These are phyloP conservation scores for Paramecium bursaria DNA, from an alignment of 73 alveolate species.

Conservation along the genomic window DNA sequence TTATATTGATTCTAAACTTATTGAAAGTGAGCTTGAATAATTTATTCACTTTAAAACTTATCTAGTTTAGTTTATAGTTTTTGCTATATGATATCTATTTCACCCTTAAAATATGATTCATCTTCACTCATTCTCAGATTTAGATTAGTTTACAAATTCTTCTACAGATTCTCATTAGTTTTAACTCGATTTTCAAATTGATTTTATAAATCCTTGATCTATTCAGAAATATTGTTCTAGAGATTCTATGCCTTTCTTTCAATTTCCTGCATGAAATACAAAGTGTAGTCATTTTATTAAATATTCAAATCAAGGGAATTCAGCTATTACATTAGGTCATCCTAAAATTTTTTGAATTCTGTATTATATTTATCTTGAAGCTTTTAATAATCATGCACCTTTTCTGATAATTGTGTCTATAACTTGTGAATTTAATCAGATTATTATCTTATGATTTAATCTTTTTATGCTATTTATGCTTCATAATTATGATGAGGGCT, in stretches of 20 bases:
- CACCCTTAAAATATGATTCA: conserved; percentile 5
- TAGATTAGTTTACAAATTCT: not conserved
- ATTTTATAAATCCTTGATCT: conserved; percentile 2
- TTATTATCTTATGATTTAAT: not conserved
- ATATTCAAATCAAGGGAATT: conserved; percentile 14
- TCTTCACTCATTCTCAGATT: conserved; percentile 17
- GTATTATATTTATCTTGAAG: conserved; percentile 14
- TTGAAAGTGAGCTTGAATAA: not conserved
- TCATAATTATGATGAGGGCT: not conserved
- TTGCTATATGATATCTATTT: conserved; percentile 24
- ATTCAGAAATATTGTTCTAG: not conserved
- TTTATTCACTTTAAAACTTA: conserved; percentile 1
- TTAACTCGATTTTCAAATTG: not conserved
- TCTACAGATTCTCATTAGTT: conserved; percentile 5
- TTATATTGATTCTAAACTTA: not conserved
- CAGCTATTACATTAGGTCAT: not conserved
- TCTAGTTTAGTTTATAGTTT: conserved; percentile 9
- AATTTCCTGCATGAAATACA: conserved; percentile 39
- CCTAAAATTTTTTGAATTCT: conserved; percentile 53
- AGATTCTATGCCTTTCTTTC: conserved; percentile 25
- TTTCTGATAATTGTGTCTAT: conserved; percentile 2
- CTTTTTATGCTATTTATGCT: not conserved
- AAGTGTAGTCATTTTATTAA: conserved; percentile 21
- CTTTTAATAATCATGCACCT: conserved; percentile 2
- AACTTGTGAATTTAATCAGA: conserved; percentile 17